phyloP scores from a whole-genome alignment of 768 basidiomycete genomes.

The Leccinum disarticulatum region DNA sequence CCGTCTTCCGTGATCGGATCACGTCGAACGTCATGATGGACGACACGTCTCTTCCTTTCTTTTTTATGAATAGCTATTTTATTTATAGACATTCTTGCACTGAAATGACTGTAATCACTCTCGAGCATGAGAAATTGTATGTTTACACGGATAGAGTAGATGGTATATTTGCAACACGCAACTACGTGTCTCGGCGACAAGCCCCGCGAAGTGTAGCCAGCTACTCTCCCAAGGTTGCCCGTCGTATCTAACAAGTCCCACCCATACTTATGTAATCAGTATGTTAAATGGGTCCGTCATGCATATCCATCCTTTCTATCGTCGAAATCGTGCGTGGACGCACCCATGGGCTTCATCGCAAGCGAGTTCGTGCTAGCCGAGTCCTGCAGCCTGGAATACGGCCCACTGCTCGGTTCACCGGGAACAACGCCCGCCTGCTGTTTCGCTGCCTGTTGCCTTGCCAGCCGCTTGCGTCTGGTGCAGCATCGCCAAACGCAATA shows the following conservation, averaged over 20 bases:
- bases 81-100: neutral
- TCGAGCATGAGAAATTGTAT: neutral
- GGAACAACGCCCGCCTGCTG: conserved; percentile 14
- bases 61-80: neutral
- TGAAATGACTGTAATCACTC: neutral
- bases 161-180: conserved; percentile 6
- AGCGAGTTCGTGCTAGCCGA: conserved; percentile 30
- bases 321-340: conserved; percentile 21
- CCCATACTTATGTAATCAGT: neutral
- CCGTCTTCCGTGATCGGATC: too few species aligned
- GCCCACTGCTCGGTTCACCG: conserved; percentile 4
- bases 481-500: conserved; percentile 64
- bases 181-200: conserved; percentile 6
- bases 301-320: conserved; percentile 19
- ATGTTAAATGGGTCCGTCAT: neutral
- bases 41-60: neutral
- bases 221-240: conserved; percentile 26
- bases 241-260: conserved; percentile 11
- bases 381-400: conserved; percentile 27
- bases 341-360: conserved; percentile 30
- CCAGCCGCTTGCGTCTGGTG: conserved; percentile 40
- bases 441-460: conserved; percentile 22
- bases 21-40: too few species aligned
- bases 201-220: conserved; percentile 29
- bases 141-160: conserved; percentile 6